Conservation (phyloP, 768 basidiomycete species). For the Hortiboletus campestris region DNA sequence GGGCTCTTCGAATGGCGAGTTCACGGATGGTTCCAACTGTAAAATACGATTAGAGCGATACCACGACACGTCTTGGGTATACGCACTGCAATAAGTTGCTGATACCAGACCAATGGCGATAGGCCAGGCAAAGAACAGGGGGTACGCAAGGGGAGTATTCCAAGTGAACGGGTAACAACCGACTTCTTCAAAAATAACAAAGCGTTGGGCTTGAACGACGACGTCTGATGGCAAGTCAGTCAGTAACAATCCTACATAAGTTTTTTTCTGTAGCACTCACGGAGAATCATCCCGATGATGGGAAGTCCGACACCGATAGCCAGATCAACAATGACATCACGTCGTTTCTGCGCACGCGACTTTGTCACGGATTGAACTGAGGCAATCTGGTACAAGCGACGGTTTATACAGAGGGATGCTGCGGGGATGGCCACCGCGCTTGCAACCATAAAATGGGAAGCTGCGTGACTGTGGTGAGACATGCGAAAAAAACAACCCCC, state of each 20-base stretch:
- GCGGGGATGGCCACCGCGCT: conserved; percentile 19
- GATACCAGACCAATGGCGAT: conserved; percentile 41
- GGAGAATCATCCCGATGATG: conserved; percentile 43
- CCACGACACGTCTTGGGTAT: too few species aligned
- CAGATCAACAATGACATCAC: conserved; percentile 42
- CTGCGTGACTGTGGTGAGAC: conserved; percentile 12
- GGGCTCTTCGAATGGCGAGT: conserved; percentile 29
- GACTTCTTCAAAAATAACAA: conserved; percentile 45
- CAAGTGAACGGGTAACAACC: conserved; percentile 45
- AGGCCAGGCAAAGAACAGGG: conserved; percentile 39
- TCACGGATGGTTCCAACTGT: conserved; percentile 33
- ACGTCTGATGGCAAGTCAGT: conserved; percentile 35
- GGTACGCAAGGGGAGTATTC: conserved; percentile 37
- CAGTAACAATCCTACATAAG: background rate
- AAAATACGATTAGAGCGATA: background rate
- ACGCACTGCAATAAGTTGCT: conserved; percentile 40
- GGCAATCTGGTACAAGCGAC: conserved; percentile 32
- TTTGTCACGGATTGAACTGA: conserved; percentile 49
- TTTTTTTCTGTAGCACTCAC: conserved; percentile 30
- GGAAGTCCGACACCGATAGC: conserved; percentile 49
- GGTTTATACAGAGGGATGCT: conserved; percentile 37
- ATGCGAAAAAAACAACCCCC: too few species aligned
- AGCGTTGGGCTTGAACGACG: conserved; percentile 52
- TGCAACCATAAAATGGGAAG: conserved; percentile 14
- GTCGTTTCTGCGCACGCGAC: conserved; percentile 44